Conservation (phyloP, 1,284 basidiomycete species). For the Malassezia globosa region DNA sequence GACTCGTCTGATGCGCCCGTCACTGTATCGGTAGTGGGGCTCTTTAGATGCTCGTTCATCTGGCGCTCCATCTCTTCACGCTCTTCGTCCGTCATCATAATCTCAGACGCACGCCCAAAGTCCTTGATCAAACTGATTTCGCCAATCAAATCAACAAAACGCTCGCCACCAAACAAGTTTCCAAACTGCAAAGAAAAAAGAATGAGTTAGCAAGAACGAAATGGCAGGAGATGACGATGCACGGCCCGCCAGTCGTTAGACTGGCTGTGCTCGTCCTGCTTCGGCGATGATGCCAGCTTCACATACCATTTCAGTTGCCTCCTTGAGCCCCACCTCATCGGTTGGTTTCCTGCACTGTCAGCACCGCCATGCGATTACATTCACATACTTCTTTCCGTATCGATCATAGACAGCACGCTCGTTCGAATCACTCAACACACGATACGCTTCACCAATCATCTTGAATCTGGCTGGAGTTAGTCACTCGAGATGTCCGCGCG, state of each 20-base stretch:
- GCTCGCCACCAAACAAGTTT: conserved; percentile 45
- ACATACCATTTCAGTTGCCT: conserved; percentile 44
- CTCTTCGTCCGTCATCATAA: conserved; percentile 68
- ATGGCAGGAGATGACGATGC: background rate
- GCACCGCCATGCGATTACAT: conserved; percentile 2
- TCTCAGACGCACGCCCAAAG: conserved; percentile 47
- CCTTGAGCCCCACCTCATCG: conserved; percentile 44
- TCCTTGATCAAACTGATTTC: conserved; percentile 47
- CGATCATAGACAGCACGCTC: conserved; percentile 83
- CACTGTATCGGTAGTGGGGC: conserved; percentile 12
- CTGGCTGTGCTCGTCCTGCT: too few species aligned
- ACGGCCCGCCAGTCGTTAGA: too few species aligned
- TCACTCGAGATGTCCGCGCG: too few species aligned
- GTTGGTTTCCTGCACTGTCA: too few species aligned
- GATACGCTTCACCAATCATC: conserved; percentile 55
- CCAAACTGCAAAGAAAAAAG: too few species aligned
- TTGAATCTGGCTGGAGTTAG: conserved; percentile 22
- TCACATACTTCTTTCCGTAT: conserved; percentile 81
- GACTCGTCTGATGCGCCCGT: conserved; percentile 17
- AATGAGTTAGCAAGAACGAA: background rate
- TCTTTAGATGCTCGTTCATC: conserved; percentile 51
- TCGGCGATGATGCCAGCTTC: background rate
- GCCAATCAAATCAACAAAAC: conserved; percentile 45
- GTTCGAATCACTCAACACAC: conserved; percentile 54
- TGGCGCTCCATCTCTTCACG: conserved; percentile 68